phyloP scores from a whole-genome alignment of 345 rosid genomes.

The Brassica rapa region DNA sequence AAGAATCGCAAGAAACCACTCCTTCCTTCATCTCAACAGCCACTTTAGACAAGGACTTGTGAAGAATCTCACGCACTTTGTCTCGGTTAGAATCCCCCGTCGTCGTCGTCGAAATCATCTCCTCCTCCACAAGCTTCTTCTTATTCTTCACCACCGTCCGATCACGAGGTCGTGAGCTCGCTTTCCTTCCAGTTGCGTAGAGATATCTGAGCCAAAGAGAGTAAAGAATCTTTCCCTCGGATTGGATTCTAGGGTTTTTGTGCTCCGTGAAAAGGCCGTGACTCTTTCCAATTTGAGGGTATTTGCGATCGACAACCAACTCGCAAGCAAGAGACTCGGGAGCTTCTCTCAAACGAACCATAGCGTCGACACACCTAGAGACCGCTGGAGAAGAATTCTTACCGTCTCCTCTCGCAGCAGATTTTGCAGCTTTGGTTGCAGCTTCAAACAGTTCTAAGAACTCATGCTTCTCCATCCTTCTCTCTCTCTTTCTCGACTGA shows the following conservation, averaged over 20 bases:
- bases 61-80: constrained; percentile 32
- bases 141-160: neutral
- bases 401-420: neutral
- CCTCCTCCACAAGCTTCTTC: neutral
- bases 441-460: neutral
- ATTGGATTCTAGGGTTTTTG: constrained; percentile 10
- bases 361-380: constrained; percentile 11
- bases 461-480: neutral
- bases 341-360: constrained; percentile 9
- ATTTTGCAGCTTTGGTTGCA: constrained; percentile 1
- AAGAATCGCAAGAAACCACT: constrained; percentile 10
- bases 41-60: constrained; percentile 18
- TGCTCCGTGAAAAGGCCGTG: neutral
- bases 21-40: constrained; percentile 23
- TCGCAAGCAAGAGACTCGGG: constrained; percentile 18
- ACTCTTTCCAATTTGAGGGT: neutral
- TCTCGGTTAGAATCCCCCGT: constrained; percentile 21
- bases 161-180: neutral
- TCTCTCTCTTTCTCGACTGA: neutral
- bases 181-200: constrained; percentile 13
- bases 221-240: constrained; percentile 10
- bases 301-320: neutral
- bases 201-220: constrained; percentile 8
- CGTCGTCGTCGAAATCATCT: neutral
- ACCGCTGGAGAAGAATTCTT: neutral